phyloP scores from a whole-genome alignment of 306 rosid genomes.

The Citrullus colocynthis region DNA sequence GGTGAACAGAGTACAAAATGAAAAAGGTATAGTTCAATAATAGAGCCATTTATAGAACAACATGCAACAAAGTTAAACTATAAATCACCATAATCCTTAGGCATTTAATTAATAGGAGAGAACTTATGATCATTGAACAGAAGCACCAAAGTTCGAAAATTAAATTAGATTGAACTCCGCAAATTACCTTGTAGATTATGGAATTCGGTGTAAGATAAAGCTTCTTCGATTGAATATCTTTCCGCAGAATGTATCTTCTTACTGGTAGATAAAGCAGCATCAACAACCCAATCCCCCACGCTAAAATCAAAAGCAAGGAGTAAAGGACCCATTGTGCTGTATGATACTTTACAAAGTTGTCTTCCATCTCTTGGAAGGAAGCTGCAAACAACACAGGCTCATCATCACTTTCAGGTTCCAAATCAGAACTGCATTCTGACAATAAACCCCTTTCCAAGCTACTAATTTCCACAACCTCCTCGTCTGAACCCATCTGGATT shows the following conservation, averaged over 20 bases:
- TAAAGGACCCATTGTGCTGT: slow-evolving; percentile 71
- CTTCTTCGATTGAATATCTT: slow-evolving; percentile 56
- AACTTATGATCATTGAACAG: background rate
- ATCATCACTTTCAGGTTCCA: slow-evolving; percentile 20
- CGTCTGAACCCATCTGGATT: slow-evolving; percentile 26
- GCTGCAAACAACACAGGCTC: slow-evolving; percentile 49
- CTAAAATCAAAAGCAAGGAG: slow-evolving; percentile 53
- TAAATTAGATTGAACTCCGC: background rate
- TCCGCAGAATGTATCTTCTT: slow-evolving; percentile 51
- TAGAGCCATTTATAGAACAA: background rate
- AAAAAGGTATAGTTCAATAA: background rate
- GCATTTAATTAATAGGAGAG: background rate
- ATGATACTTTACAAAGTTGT: slow-evolving; percentile 46
- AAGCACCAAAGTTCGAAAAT: background rate
- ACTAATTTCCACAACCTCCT: slow-evolving; percentile 50
- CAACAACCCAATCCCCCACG: slow-evolving; percentile 78
- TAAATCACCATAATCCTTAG: background rate
- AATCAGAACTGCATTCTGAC: slow-evolving; percentile 11
- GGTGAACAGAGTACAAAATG: background rate
- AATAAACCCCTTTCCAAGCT: slow-evolving; percentile 49
- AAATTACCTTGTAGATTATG: slow-evolving; percentile 58
- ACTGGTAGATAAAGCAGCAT: slow-evolving; percentile 74
- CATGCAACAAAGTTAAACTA: background rate
- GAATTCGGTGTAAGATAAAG: slow-evolving; percentile 71
- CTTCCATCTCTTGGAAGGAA: slow-evolving; percentile 66